Base-by-base conservation (phyloP, 306 rosid genomes). In the Quercus gilva region DNA sequence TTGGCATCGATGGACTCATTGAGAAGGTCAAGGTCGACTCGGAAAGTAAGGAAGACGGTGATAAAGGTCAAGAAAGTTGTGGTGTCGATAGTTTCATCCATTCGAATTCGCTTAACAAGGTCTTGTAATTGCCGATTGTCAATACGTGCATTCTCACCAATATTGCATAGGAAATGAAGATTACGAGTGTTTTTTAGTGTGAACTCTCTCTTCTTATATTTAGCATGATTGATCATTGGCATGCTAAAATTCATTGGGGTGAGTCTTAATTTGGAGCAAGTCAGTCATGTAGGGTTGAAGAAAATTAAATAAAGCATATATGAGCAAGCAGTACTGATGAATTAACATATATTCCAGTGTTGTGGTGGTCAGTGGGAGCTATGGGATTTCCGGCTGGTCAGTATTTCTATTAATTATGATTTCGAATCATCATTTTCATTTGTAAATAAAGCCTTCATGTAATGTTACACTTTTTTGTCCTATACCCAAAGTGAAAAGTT, bases 21-120 rank as follows among this genome's bases (percentile, higher is more conserved):
- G 25, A 74, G 23, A 0, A 41, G 83, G 6, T 74, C 78, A 5
- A 77, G 68, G 43, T 60, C 75, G 45, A 37, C 45, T 15, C 85
- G 84, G 64, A 84, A 83, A 83, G 55, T 85, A 0, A 85, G 84
- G 74, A 85, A 75, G 84, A 86, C 83, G 25, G 87, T 74, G 20
- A 28, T 74, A 25, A 89, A 91, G 85, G 88, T 89, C 19, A 89
- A 88, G 86, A 89, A 77, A 37, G 84, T 81, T 7, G 84, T 82
- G 2, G 75, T 71, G 56, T 82, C 89, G 0, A 71, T 86, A 73
- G 71, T 86, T 64, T 35, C 87, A 19, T 86, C 82, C 51, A 75
- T 76, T 78, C 53, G 89, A 41, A 71, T 71, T 25, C 84, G 77
- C 60, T 83, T 89, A 65, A 72, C 86, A 23, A 71, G 76, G 57